Conservation (phyloP, 2,329 filamentous ascomycete species). For the Pseudogymnoascus sp. region DNA sequence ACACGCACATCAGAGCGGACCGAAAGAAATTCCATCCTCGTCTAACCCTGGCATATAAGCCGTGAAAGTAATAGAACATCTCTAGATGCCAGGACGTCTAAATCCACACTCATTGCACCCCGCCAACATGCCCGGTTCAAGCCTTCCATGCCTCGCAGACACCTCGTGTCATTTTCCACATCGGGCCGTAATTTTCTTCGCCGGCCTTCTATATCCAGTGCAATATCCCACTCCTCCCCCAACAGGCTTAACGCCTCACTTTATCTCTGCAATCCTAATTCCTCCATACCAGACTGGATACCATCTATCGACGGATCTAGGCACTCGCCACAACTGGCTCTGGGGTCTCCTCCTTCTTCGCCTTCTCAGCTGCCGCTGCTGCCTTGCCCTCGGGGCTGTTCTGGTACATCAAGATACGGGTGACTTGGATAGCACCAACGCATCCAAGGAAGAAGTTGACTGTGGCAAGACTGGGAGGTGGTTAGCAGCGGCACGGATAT, state of each 20-base stretch:
- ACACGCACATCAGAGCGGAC: background rate
- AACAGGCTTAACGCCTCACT: background rate
- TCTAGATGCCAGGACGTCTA: slow-evolving; percentile 7
- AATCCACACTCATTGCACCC: background rate
- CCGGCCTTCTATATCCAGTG: slow-evolving; percentile 1
- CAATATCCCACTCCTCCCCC: background rate
- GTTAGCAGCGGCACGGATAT: slow-evolving; percentile 8
- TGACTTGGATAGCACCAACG: slow-evolving; percentile 75
- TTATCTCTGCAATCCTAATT: background rate
- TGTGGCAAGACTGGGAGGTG: slow-evolving; percentile 59
- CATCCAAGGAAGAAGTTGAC: slow-evolving; percentile 97
- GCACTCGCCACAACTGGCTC: slow-evolving; percentile 6
- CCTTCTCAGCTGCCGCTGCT: slow-evolving; percentile 29
- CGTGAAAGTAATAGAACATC: slow-evolving; percentile 3
- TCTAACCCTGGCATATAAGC: background rate
- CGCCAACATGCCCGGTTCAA: background rate
- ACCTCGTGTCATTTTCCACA: background rate
- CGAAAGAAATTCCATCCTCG: background rate
- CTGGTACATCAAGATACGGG: slow-evolving; percentile 63
- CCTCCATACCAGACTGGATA: background rate
- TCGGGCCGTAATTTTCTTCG: background rate
- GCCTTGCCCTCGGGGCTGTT: slow-evolving; percentile 46
- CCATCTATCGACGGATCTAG: background rate
- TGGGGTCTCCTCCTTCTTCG: slow-evolving; percentile 30
- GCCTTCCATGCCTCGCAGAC: background rate